phyloP scores from a whole-genome alignment of 805 yeast species.

The Schizosaccharomyces pombe region ASM294v3 CU329670.1:2897001-2897500 shows the following conservation, averaged over 20 bases:
- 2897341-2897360: not conserved
- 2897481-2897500: too few species aligned
- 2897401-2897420: not conserved
- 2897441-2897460: not conserved
- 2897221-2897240: not conserved
- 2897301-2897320: not conserved
- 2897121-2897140: not conserved
- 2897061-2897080: conserved; percentile 52
- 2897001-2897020: conserved; percentile 8
- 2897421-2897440: not conserved
- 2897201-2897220: not conserved
- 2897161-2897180: not conserved
- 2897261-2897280: not conserved
- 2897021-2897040: conserved; percentile 42
- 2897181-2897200: not conserved
- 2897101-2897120: conserved; percentile 18
- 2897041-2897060: conserved; percentile 38
- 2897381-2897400: not conserved
- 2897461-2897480: not conserved
- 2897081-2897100: conserved; percentile 18
- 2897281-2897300: not conserved
- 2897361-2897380: not conserved
- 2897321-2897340: not conserved
- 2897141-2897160: not conserved
- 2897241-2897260: not conserved